Percentiles rank a stretch among this genome's conserved stretches.
Conservation (phyloP, 2,329 filamentous ascomycete genomes). For the Fusarium continuum region DNA sequence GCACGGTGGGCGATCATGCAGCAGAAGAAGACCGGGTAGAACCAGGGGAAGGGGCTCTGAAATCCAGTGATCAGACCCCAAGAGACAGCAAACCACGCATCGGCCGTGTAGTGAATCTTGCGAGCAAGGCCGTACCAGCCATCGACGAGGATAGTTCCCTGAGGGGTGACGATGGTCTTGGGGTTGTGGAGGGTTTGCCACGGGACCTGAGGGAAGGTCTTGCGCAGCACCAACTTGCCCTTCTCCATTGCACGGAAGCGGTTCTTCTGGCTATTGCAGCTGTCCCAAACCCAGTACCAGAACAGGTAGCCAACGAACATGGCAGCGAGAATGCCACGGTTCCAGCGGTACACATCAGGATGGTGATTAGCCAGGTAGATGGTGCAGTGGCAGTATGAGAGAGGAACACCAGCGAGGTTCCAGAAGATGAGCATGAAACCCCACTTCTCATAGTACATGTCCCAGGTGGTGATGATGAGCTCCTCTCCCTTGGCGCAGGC, state of each 20-base stretch:
- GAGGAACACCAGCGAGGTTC: slow-evolving; percentile 90
- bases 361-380: slow-evolving; percentile 88
- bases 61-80: slow-evolving; percentile 64
- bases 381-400: slow-evolving; percentile 93
- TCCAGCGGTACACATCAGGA: slow-evolving; percentile 80
- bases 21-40: slow-evolving; percentile 85
- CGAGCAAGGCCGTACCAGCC: slow-evolving; percentile 84
- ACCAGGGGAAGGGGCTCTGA: slow-evolving; percentile 85
- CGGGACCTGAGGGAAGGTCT: slow-evolving; percentile 88
- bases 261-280: slow-evolving; percentile 93
- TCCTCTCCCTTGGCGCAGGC: slow-evolving; percentile 93
- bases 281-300: slow-evolving; percentile 93
- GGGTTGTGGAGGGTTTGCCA: slow-evolving; percentile 87
- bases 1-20: slow-evolving; percentile 85
- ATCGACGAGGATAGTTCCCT: slow-evolving; percentile 80
- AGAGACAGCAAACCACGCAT: slow-evolving; percentile 59
- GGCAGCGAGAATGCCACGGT: slow-evolving; percentile 69
- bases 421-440: slow-evolving; percentile 99
- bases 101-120: slow-evolving; percentile 65
- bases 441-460: slow-evolving; percentile 98
- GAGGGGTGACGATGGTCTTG: slow-evolving; percentile 75
- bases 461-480: slow-evolving; percentile 89
- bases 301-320: slow-evolving; percentile 79
- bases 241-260: slow-evolving; percentile 84
- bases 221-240: slow-evolving; percentile 74